These are phyloP conservation scores for Geotrichum siamense DNA, from an alignment of 1,139 yeast species.

Conservation along the genomic window DNA sequence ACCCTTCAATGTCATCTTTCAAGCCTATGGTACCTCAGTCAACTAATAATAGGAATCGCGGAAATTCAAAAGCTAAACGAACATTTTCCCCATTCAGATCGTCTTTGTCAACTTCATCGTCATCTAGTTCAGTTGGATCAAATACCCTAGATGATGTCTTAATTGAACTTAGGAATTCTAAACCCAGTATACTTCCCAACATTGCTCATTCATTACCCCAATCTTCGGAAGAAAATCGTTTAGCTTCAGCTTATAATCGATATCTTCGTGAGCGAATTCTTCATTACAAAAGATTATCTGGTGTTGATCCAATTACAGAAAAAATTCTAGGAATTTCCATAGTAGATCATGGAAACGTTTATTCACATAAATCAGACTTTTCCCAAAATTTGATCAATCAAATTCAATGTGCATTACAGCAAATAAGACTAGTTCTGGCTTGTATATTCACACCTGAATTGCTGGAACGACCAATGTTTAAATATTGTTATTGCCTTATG, in stretches of 20 bases:
- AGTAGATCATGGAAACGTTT: slow-evolving; percentile 18
- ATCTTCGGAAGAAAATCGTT: slow-evolving; percentile 18
- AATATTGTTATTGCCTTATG: slow-evolving; percentile 22
- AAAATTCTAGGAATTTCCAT: slow-evolving; percentile 20
- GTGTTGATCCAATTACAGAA: slow-evolving; percentile 25
- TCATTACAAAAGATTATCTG: slow-evolving; percentile 21
- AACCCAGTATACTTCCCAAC: slow-evolving; percentile 18
- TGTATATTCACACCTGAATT: slow-evolving; percentile 23
- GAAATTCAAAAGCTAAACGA: not conserved
- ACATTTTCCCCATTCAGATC: not conserved
- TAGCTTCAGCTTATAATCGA: slow-evolving; percentile 24
- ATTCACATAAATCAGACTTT: slow-evolving; percentile 12
- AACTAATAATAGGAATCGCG: not conserved
- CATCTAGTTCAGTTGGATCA: not conserved
- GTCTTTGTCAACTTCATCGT: too few relatives aligned
- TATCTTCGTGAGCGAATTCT: slow-evolving; percentile 24
- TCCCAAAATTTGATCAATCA: slow-evolving; percentile 23
- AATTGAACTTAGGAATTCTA: slow-evolving; percentile 5
- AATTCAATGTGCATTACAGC: slow-evolving; percentile 24
- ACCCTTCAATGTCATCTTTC: too few relatives aligned
- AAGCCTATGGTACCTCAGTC: slow-evolving; percentile 2
- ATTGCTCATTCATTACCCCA: slow-evolving; percentile 18
- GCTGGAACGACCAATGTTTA: slow-evolving; percentile 22
- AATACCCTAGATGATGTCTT: slow-evolving; percentile 3
- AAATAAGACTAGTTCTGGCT: slow-evolving; percentile 24